Base-by-base conservation (phyloP, 441 rosid genomes). In the Pelargonium fulgidum region DNA sequence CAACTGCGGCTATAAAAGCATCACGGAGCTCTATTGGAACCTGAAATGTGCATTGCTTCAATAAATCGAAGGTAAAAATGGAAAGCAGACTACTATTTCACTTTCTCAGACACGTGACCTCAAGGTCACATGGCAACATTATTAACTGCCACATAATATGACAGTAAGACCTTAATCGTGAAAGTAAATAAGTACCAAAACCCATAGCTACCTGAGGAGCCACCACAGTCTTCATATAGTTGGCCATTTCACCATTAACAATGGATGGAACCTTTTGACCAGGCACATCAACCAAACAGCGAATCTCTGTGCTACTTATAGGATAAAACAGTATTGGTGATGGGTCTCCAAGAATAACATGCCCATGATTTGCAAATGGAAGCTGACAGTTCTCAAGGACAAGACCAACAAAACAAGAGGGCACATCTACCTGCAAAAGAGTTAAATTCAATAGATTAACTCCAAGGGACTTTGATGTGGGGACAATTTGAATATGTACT, bases 201-300 rank as follows among this genome's bases (percentile, higher is more conserved):
- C 0, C 48, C 2, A 9, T 20, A 61, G 41, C 9, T 73, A 73
- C 77, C 73, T 74, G 77, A 33, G 77, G 77, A 59, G 77, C 77
- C 33, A 74, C 77, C 8, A 58, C 65, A 6, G 73, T 42, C 63
- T 74, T 74, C 67, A 74, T 42, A 44, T 74, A 74, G 10, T 14
- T 66, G 56, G 77, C 70, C 77, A 74, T 74, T 33, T 74, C 77
- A 7, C 77, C 77, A n/a, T 65, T 69, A 24, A 67, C 73, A 14
- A 74, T 69, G 14, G 77, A 74, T 7, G 77, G 77, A 42, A 74
- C 41, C 62, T 70, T 74, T 72, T 74, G 77, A n/a, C 77, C 77
- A 0, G 77, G 77, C 13, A 74, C 77, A 70, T 74, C 77, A 17
- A 74, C 77, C 77, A 74, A 70, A 56, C 77, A 74, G 65, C 77